These are phyloP conservation scores for Hsuehochloa calcarea DNA, from an alignment of 176 grass and related monocot genomes.

Conservation along the genomic window DNA sequence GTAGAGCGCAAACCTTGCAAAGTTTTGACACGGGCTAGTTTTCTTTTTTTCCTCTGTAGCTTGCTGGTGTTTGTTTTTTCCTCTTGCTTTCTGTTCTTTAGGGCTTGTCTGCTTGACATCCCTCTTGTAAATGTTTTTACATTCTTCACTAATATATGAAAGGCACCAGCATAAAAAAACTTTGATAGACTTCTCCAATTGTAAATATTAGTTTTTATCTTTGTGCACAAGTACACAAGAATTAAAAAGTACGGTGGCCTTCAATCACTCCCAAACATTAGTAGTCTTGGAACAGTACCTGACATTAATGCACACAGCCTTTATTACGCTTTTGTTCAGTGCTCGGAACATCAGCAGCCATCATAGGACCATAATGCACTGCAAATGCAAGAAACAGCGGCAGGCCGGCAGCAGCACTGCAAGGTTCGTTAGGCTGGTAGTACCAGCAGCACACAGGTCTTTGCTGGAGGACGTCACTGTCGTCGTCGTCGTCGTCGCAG, in stretches of 20 bases:
- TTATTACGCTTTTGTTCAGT: slow-evolving; percentile 15
- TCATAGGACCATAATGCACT: slow-evolving; percentile 28
- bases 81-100: too few relatives aligned
- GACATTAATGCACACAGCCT: background rate
- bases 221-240: background rate
- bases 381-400: slow-evolving; percentile 18
- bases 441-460: slow-evolving; percentile 7
- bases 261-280: background rate
- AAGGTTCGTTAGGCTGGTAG: slow-evolving; percentile 43
- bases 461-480: background rate
- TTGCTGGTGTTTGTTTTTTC: too few relatives aligned
- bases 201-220: background rate
- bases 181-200: background rate
- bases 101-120: too few relatives aligned
- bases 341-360: slow-evolving; percentile 29
- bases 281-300: background rate
- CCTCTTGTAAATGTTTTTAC: too few relatives aligned
- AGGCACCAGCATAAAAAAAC: too few relatives aligned
- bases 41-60: too few relatives aligned
- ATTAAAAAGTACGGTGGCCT: background rate
- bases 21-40: too few relatives aligned
- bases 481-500: background rate
- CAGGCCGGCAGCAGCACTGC: background rate
- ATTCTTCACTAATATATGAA: too few relatives aligned
- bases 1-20: too few relatives aligned